Evolutionary conservation across 768 basidiomycete species (phyloP), one percentile per base, ranked within the genome.

Genomic region (Scleroderma bovista): DNA sequence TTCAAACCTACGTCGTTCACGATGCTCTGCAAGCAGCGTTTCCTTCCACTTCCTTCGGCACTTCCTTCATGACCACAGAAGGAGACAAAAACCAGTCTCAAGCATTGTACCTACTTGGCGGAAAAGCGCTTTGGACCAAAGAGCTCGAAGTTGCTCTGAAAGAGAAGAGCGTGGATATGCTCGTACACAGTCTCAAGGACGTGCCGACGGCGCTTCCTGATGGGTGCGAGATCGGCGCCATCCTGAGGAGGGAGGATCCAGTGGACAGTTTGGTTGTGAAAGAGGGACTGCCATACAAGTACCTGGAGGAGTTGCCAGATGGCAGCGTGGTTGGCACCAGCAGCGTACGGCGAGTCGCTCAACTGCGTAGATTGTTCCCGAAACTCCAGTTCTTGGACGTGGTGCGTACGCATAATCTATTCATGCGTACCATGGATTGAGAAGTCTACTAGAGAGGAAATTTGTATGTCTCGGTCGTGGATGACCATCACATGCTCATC

Each of bases 311-410:
- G 29, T 62, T 98, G 37, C 93, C 95, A 2, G 77, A 78, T 12
- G 93, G 93, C 10, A 87, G 84, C 58, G 86, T 94, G 9, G 82
- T 99, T n/a, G 96, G 96, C 13, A 97, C 96, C 39, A 91, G 91
- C 59, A 93, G 90, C 67, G 91, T 99, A 29, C 77, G 96, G 45
- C 72, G 96, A 51, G 84, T 95, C 24, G 95, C 96, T 7, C 94
- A 97, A 66, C 65, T 98, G 53, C 84, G 83, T 69, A 76, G 87
- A 57, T 77, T 73, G 48, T 94, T 80, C 68, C 89, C 90, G 0
- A 67, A 75, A 41, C 72, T 99, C 47, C 74, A 78, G 47, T 96
- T 96, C 66, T 70, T 84, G 66, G 93, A 97, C 60, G 84, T 93
- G 63, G 93, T 96, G 69, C 69, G 93, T 80, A 22, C 2, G 53